Base-by-base conservation (phyloP, 2,329 filamentous ascomycete species). In the Ophiostoma pallidulum region DNA sequence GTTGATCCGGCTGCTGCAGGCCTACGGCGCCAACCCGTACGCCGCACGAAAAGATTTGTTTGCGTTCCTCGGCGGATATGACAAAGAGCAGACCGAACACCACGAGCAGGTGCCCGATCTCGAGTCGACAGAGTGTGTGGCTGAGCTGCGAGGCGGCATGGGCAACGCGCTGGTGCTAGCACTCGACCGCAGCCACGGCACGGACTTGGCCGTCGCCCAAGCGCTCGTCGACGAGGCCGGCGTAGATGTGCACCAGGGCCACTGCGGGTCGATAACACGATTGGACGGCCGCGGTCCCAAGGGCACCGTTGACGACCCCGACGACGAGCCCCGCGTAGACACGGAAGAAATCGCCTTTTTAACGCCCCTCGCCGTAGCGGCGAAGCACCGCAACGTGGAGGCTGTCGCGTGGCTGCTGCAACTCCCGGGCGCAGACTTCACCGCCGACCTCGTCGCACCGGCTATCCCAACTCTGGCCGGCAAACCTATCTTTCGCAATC, bases 81-180 rank as follows among this genome's bases (percentile, higher is more conserved):
- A n/a, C n/a, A n/a, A n/a, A n/a, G n/a, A n/a, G n/a, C n/a, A n/a
- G n/a, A n/a, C n/a, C n/a, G n/a, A n/a, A n/a, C n/a, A n/a, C n/a
- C n/a, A n/a, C n/a, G n/a, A n/a, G n/a, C n/a, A n/a, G n/a, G n/a
- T n/a, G n/a, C n/a, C n/a, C n/a, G n/a, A n/a, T n/a, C n/a, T n/a
- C n/a, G n/a, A n/a, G n/a, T n/a, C n/a, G n/a, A n/a, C n/a, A n/a
- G 40, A 42, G 24, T 32, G 29, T 24, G 16, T 38, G 24, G 12
- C 24, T 24, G 26, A 24, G 12, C 18, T 18, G 14, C 37, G 37
- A 20, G 36, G 44, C 31, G 44, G 44, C 14, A 19, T 16, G 36
- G 44, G 44, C 37, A 41, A 35, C 37, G 44, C 44, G 20, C 44
- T 47, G n/a, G 44, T 28, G 20, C 37, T 41, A 37, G 44, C 44